phyloP scores from a whole-genome alignment of 352 stramenopile genomes.

The Phytopythium litorale region DNA sequence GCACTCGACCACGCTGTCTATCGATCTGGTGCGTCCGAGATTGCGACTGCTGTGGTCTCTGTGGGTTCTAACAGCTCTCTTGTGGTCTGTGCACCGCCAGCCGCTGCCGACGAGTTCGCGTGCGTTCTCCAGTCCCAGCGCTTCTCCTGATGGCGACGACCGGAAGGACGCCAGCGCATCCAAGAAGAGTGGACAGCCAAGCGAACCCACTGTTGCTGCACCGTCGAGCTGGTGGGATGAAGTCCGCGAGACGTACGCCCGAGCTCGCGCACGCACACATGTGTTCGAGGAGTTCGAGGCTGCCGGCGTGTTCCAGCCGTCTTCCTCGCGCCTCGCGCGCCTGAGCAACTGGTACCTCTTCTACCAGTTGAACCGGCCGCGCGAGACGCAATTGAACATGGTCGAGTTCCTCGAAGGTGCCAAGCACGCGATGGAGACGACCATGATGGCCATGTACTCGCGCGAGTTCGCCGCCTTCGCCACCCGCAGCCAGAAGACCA shows the following conservation, averaged over 20 bases:
- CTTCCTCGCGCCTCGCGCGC: conserved; percentile 14
- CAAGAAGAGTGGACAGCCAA: no score
- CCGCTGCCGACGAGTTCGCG: background rate
- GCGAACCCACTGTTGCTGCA: background rate
- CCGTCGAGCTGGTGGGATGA: background rate
- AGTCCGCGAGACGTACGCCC: background rate
- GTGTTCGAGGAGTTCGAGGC: conserved; percentile 20
- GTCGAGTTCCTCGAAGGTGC: conserved; percentile 50
- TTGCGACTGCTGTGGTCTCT: no score
- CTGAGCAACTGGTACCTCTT: conserved; percentile 34
- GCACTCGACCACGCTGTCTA: background rate
- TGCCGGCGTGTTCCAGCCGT: conserved; percentile 34
- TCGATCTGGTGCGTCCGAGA: background rate
- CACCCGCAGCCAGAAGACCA: background rate
- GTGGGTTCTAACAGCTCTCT: no score
- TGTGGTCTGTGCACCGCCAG: background rate
- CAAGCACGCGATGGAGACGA: conserved; percentile 41
- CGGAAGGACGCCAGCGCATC: background rate
- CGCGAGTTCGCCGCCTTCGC: conserved; percentile 48
- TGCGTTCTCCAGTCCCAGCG: background rate
- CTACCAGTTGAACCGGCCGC: conserved; percentile 42
- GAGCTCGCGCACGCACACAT: background rate
- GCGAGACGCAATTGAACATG: conserved; percentile 42
- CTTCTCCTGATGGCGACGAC: background rate
- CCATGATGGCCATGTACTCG: conserved; percentile 53